Base-by-base conservation (phyloP, 176 grass and related monocot genomes). In the Musa itinerans region DNA sequence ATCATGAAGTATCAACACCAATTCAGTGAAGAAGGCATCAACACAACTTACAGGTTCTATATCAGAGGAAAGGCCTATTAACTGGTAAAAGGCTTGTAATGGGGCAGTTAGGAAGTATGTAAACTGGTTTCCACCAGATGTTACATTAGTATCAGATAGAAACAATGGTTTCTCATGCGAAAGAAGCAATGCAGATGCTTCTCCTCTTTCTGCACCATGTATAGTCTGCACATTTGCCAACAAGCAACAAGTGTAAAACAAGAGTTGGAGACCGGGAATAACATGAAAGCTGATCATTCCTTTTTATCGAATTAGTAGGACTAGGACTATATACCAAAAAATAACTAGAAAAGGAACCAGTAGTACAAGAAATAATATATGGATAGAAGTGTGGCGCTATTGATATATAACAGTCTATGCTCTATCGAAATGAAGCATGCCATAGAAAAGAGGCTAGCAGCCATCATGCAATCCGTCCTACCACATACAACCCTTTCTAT, bases 51-150 rank as follows among this genome's bases (percentile, higher is more conserved):
- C 96, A 1, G 25, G 74, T 21, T 92, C 86, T 34, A 92, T 79
- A 78, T 89, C 91, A 3, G 86, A 86, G 83, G 80, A 82, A 85
- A 95, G 86, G 64, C 84, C 90, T 70, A 86, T 76, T 78, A 99
- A 83, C 82, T 91, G 82, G 86, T 86, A 99, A 69, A 99, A 99
- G 10, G 96, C 96, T 80, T 95, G 88, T 74, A 99, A 84, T 27
- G 96, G 96, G 71, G 91, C 80, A 89, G 96, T 99, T 61, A 99
- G 83, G 74, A 99, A 99, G 67, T 89, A 89, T 49, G 96, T 99
- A 88, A 99, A 99, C 80, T 94, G 88, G 74, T 86, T 87, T 91
- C 91, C 91, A 80, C 81, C 80, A 26, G 43, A 55, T 9, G 81
- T 21, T 75, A 79, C 63, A 81, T 95, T 86, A 69, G 72, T 80